Evolutionary conservation across 225 moss, liverwort and hornwort genomes (phyloP).

Genomic region (Pseudoscleropodium purum): DNA sequence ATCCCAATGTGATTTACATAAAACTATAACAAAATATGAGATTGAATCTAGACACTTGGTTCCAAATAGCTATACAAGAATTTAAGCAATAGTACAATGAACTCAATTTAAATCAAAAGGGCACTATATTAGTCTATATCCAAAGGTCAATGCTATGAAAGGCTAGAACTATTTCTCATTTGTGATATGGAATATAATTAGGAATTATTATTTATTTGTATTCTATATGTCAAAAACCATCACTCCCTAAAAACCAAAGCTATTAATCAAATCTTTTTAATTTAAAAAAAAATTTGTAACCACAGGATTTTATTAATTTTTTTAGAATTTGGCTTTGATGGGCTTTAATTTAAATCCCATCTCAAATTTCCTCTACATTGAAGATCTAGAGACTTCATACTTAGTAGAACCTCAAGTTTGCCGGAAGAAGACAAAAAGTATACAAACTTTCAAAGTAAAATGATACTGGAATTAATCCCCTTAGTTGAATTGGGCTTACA

Average conservation of each 20-base stretch:
- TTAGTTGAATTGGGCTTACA: rapidly evolving
- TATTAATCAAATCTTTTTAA: neutral
- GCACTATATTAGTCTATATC: neutral
- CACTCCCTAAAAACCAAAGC: rapidly evolving
- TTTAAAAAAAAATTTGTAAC: neutral
- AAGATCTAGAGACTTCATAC: too few species aligned
- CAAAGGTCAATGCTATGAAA: neutral
- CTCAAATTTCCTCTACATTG: neutral
- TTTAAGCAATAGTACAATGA: neutral
- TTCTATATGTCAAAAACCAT: neutral
- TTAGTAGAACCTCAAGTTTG: neutral
- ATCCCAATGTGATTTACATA: too few species aligned
- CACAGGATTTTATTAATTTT: neutral
- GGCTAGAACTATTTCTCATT: neutral
- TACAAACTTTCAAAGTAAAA: neutral
- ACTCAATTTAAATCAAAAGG: neutral
- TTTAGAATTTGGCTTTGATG: too few species aligned
- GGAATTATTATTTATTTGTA: neutral
- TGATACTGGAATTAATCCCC: neutral
- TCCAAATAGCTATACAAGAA: neutral
- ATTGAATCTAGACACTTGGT: neutral
- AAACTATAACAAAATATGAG: neutral
- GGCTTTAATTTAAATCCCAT: neutral
- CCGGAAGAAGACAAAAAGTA: neutral
- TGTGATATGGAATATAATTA: neutral